Evolutionary conservation across 2,329 filamentous ascomycete species (phyloP), one percentile per base, ranked within the genome.

Genomic region (Colletotrichum aenigma): DNA sequence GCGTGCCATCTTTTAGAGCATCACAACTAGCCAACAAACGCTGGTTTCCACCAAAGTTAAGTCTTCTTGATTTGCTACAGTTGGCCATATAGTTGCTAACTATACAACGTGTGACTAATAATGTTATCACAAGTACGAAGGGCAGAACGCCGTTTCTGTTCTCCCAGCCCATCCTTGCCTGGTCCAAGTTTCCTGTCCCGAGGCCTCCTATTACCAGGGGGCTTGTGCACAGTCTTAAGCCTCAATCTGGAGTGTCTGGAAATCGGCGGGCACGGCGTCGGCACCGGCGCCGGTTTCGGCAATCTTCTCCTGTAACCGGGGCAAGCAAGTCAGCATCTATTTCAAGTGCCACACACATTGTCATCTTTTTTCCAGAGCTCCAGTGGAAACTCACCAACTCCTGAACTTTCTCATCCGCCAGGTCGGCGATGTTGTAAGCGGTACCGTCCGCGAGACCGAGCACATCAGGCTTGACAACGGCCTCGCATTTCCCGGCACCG

Each of bases 391-490:
- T 36, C 4, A 75, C 72, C 61, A 75, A 28, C 8, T 75, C 69
- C 36, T 67, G n/a, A 7, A 75, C 2, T 28, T 71, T 67, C 36
- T 75, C 68, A 21, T 62, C 62, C 16, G 68, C 8, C 52, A 75
- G 62, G 28, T 62, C 61, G 52, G 55, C 15, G 26, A 75, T 75
- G 61, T 62, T 21, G 69, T 72, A 75, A 18, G 30, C 26, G 8
- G 72, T 75, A 28, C 69, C 72, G 62, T 75, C 72, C 43, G 26
- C 69, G 15, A 75, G 72, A 21, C 61, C 72, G 24, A 75, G 38
- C 6, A n/a, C 24, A 12, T 72, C 52, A 28, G 72, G 52, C 43
- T 70, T 58, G n/a, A 48, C 69, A 15, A 55, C 52, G 21, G 72
- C 68, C 15, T 75, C 72, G 62, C 72, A 75, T 43, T 66, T 56